Evolutionary conservation across 768 basidiomycete species (phyloP).

Genomic region (Gloeopeniophorella convolvens): DNA sequence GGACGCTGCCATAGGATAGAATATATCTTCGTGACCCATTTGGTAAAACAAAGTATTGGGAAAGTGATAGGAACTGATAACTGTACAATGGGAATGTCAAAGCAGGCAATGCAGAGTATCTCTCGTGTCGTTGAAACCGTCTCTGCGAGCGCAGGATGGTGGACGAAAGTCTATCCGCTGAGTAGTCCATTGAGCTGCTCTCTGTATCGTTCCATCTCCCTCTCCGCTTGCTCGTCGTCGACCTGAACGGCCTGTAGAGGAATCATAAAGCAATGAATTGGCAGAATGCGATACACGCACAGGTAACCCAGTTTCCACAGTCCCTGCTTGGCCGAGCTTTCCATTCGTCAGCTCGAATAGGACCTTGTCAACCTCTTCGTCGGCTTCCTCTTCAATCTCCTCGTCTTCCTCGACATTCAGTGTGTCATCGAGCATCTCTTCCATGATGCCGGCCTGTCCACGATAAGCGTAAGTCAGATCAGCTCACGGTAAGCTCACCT

Average conservation of each 20-base stretch:
- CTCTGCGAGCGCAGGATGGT: not conserved
- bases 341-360: constrained; percentile 93
- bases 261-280: not conserved
- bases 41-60: too few species aligned
- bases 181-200: constrained; percentile 84
- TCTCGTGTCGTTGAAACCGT: too few species aligned
- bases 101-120: too few species aligned
- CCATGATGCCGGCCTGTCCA: constrained; percentile 89
- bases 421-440: constrained; percentile 95
- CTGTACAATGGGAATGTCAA: not conserved
- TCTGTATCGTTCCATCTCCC: constrained; percentile 86
- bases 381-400: constrained; percentile 93
- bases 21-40: too few species aligned
- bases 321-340: constrained; percentile 82
- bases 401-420: constrained; percentile 91
- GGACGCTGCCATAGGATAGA: too few species aligned
- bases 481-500: constrained; percentile 41
- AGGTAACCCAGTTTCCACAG: constrained; percentile 65
- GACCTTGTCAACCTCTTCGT: constrained; percentile 95
- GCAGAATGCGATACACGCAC: constrained; percentile 40
- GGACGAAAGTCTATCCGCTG: constrained; percentile 39
- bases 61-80: not conserved
- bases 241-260: constrained; percentile 47
- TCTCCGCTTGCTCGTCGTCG: constrained; percentile 80
- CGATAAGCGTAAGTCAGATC: constrained; percentile 10